A percentile compares a stretch with the other conserved stretches of the same genome.
Conservation (phyloP, 495 filamentous ascomycete genomes). For the Penicillium pancosmium region DNA sequence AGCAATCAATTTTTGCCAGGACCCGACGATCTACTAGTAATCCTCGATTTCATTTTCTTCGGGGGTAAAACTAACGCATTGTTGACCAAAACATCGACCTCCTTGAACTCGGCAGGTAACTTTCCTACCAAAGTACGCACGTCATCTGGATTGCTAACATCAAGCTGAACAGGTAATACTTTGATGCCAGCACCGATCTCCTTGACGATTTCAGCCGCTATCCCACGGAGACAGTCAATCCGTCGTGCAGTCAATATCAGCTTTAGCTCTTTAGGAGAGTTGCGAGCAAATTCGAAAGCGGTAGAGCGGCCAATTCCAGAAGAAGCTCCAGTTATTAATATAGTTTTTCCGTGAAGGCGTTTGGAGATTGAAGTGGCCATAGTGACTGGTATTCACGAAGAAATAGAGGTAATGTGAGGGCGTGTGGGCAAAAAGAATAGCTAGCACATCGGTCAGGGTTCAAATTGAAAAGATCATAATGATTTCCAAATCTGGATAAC, state of each 20-base stretch:
- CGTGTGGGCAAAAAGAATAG: too few species aligned
- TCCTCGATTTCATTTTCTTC: background rate
- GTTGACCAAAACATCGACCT: slow-evolving; percentile 14
- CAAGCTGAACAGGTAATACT: slow-evolving; percentile 70
- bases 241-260: slow-evolving; percentile 77
- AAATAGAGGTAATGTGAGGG: background rate
- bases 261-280: slow-evolving; percentile 66
- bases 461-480: too few species aligned
- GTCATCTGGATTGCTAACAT: slow-evolving; percentile 69
- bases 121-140: slow-evolving; percentile 62
- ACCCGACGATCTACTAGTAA: background rate
- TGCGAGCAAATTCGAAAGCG: slow-evolving; percentile 81
- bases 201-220: slow-evolving; percentile 62
- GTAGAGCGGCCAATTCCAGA: slow-evolving; percentile 77
- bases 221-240: slow-evolving; percentile 63
- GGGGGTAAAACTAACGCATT: slow-evolving; percentile 3
- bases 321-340: slow-evolving; percentile 79
- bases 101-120: slow-evolving; percentile 66
- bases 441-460: too few species aligned
- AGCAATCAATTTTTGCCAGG: background rate
- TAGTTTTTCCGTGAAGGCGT: slow-evolving; percentile 79
- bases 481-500: too few species aligned
- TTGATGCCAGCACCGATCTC: slow-evolving; percentile 56
- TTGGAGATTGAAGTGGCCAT: slow-evolving; percentile 55
- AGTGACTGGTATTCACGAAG: background rate